phyloP scores from a whole-genome alignment of 768 basidiomycete genomes.

The Calocybe indica region DNA sequence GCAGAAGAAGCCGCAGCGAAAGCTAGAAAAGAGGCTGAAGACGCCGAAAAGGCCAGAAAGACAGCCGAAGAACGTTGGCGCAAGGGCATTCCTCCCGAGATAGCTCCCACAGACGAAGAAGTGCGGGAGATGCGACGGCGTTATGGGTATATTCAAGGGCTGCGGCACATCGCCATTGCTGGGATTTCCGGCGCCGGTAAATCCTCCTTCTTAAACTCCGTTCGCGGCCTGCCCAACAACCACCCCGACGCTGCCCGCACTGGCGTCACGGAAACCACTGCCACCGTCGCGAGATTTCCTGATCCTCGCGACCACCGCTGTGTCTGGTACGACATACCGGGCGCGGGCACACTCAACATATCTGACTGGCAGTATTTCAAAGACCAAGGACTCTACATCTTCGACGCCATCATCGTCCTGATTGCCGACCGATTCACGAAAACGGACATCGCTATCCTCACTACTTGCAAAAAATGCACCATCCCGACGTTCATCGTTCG shows the following conservation, averaged over 20 bases:
- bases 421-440: slow-evolving; percentile 26
- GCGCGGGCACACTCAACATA: slow-evolving; percentile 24
- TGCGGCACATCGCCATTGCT: slow-evolving; percentile 22
- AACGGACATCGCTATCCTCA: slow-evolving; percentile 26
- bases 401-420: slow-evolving; percentile 25
- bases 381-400: slow-evolving; percentile 27
- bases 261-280: slow-evolving; percentile 22
- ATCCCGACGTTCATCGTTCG: slow-evolving; percentile 29
- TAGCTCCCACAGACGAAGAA: neutral
- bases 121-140: neutral
- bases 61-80: neutral
- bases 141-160: neutral
- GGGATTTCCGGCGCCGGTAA: slow-evolving; percentile 27
- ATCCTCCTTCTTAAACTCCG: slow-evolving; percentile 28
- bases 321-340: slow-evolving; percentile 29
- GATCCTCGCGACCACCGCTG: slow-evolving; percentile 15
- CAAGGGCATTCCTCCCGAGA: slow-evolving; percentile 1
- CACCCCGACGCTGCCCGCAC: slow-evolving; percentile 17
- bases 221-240: slow-evolving; percentile 20
- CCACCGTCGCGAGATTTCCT: slow-evolving; percentile 14
- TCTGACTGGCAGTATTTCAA: slow-evolving; percentile 31
- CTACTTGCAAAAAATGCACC: slow-evolving; percentile 19
- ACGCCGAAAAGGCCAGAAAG: neutral
- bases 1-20: neutral
- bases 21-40: neutral